Evolutionary conservation across 2,329 filamentous ascomycete species (phyloP), one percentile per base, ranked within the genome.

Genomic region (Eurotiales sp.): DNA sequence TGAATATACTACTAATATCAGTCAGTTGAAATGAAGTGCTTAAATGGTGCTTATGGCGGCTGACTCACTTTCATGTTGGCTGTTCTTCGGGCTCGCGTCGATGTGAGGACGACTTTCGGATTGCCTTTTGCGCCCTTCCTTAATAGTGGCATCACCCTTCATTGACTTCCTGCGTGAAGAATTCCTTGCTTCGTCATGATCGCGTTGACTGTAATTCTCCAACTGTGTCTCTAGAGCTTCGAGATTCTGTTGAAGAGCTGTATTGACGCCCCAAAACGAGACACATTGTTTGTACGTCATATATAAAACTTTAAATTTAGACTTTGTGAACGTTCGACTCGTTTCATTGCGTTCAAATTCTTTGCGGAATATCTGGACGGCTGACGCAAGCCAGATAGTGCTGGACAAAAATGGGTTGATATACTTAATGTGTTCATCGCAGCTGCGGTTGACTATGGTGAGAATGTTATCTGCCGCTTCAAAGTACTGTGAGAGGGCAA

Each of bases 401-500:
- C 59, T 68, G 12, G 56, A 53, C 17, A 66, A 55, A 44, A 68
- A 68, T 2, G 66, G 65, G 46, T 67, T 68, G 22, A 68, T 60
- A 51, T 64, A 60, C 29, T 54, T 56, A 40, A 61, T 55, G 51
- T 67, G 63, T 15, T 63, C 57, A 1, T 59, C 57, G 11, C 55
- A 56, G 54, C 61, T 63, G 37, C 56, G 60, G 21, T 58, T 56
- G n/a, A 65, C 56, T 1, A 67, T 58, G 2, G 53, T 55, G 4
- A 66, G 45, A 32, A 67, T 62, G 44, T 61, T 59, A 45, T 65
- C 60, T 2, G 64, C 59, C 0, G 65, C 64, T 32, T 63, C 56
- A 46, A 68, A 63, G 53, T 65, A 68, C 42, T 64, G 57, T 15
- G 42, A 50, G 51, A 58, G 55, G 29, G 42, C 54, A 6, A 59